phyloP scores from a whole-genome alignment of 75 land plant genomes.

The Cunninghamia lanceolata region DNA sequence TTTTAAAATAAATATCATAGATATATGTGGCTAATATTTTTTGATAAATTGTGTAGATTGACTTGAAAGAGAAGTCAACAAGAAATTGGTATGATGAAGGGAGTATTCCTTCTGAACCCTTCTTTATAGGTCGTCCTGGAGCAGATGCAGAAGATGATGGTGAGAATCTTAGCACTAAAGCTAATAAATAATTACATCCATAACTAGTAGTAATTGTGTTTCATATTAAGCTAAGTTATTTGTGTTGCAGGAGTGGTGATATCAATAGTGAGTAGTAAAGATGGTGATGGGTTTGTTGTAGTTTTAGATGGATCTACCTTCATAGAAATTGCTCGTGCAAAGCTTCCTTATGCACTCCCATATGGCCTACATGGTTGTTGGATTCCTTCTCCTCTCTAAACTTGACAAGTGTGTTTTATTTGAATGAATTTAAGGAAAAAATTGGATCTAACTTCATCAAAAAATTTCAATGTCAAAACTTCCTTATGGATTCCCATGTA shows the following conservation, averaged over 20 bases:
- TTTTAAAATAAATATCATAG: neutral
- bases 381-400: constrained; percentile 33
- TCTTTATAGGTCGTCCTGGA: constrained; percentile 75
- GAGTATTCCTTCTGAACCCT: constrained; percentile 75
- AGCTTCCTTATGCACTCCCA: constrained; percentile 73
- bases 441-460: neutral
- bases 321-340: constrained; percentile 62
- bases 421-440: too few species aligned
- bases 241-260: constrained; percentile 61
- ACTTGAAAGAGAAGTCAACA: constrained; percentile 47
- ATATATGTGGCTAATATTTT: neutral
- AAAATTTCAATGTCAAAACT: neutral
- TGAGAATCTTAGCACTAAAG: constrained; percentile 4
- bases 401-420: too few species aligned
- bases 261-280: constrained; percentile 52
- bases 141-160: constrained; percentile 77
- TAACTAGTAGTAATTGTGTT: neutral
- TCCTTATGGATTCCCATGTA: neutral
- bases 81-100: constrained; percentile 71
- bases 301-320: constrained; percentile 59
- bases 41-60: constrained; percentile 38
- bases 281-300: constrained; percentile 59
- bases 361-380: constrained; percentile 79
- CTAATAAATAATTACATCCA: neutral
- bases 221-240: neutral